Evolutionary conservation across 2,329 filamentous ascomycete genomes (phyloP), one percentile per base, ranked within the genome.

Genomic region (Colletotrichum higginsianum): DNA sequence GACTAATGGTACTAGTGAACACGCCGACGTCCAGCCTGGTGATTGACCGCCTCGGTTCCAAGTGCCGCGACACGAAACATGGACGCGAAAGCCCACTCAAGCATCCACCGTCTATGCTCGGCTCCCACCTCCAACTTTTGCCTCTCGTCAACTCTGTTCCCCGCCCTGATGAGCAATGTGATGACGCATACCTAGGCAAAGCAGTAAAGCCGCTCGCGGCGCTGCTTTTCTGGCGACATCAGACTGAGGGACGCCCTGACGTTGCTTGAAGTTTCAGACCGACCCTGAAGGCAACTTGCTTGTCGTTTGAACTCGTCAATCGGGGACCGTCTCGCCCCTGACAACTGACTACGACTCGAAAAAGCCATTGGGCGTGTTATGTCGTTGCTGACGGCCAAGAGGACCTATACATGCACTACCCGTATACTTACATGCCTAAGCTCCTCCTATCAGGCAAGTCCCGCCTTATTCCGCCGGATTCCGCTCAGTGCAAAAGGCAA

Each of bases 21-120:
- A 64, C 18, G n/a, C 13, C 35, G 42, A 57, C 44, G 52, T 18
- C n/a, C 44, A 40, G 53, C n/a, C 53, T n/a, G 40, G 13, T 46
- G 40, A 46, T 26, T 26, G 50, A 60, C 61, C 46, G 61, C 46
- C 65, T 63, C 52, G 46, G 65, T 46, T 18, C 18, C 60, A 67
- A 71, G 47, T 67, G 35, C 57, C 58, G 58, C 38, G 58, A 69
- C 66, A 23, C 65, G 65, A 71, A 71, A 71, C 69, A 56, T 30
- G 69, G 53, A 68, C 58, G 60, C 65, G 58, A 60, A 68, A 58
- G 65, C 58, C 53, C 46, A 66, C 56, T 30, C 23, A 40, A 53
- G 8, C 21, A 40, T 21, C 38, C 49, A 57, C 49, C 64, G 38
- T 23, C 47, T 18, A 38, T 47, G 8, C 55, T 50, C 15, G 53